Evolutionary conservation across 2,329 filamentous ascomycete genomes (phyloP).

Genomic region (Neofusicoccum sp.): DNA sequence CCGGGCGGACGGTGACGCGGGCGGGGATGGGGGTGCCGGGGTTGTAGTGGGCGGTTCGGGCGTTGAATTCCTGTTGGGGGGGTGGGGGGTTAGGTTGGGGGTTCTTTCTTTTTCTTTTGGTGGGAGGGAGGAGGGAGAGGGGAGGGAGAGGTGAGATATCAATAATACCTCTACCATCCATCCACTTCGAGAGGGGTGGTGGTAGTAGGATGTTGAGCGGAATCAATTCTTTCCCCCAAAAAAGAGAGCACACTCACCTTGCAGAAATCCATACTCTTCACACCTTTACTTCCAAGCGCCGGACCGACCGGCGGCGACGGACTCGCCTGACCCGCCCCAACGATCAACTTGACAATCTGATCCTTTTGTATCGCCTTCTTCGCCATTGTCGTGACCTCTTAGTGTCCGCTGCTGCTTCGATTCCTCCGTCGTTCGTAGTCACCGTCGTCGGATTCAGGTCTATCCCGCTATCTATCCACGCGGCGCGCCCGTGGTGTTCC

Average conservation of each 20-base stretch:
- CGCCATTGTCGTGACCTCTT: slow-evolving; percentile 30
- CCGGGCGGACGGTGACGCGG: slow-evolving; percentile 85
- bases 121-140: slow-evolving; percentile 3
- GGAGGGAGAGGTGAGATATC: background rate
- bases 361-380: slow-evolving; percentile 36
- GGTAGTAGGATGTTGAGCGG: background rate
- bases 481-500: too few species aligned
- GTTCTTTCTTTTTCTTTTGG: background rate
- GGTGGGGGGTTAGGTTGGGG: background rate
- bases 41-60: slow-evolving; percentile 79
- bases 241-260: slow-evolving; percentile 60
- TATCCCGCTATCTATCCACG: too few species aligned
- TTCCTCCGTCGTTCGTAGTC: background rate
- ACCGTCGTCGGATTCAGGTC: too few species aligned
- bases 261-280: slow-evolving; percentile 99
- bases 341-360: slow-evolving; percentile 88
- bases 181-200: too few species aligned
- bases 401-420: background rate
- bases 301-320: slow-evolving; percentile 96
- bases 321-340: slow-evolving; percentile 90
- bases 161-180: too few species aligned
- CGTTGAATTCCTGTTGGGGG: slow-evolving; percentile 82
- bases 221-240: background rate
- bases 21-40: slow-evolving; percentile 85
- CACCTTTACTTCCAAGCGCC: slow-evolving; percentile 92